Evolutionary conservation across 768 basidiomycete genomes (phyloP).

Genomic region (Collybia sordida): DNA sequence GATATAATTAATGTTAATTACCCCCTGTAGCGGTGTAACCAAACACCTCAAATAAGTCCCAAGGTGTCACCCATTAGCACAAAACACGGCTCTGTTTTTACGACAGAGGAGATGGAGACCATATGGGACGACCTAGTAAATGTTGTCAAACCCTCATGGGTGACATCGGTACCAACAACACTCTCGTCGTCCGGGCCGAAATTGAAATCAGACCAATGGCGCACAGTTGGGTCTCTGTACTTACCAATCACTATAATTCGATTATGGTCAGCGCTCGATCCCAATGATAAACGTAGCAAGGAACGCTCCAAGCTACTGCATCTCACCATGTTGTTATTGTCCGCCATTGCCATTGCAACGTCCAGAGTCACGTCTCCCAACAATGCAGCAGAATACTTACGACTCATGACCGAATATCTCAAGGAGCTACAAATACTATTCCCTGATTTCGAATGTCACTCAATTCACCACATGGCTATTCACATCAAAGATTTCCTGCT

Average conservation of each 20-base stretch:
- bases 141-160: conserved; percentile 23
- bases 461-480: conserved; percentile 27
- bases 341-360: conserved; percentile 24
- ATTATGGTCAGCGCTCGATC: conserved; percentile 27
- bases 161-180: conserved; percentile 20
- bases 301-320: conserved; percentile 27
- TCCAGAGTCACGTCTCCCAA: conserved; percentile 14
- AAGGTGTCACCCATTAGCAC: no score
- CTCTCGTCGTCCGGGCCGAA: conserved; percentile 23
- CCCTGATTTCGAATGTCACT: conserved; percentile 11
- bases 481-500: conserved; percentile 24
- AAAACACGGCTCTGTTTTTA: conserved; percentile 4
- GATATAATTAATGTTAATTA: no score
- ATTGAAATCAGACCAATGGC: conserved; percentile 36
- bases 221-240: conserved; percentile 27
- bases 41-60: not conserved
- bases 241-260: conserved; percentile 34
- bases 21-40: no score
- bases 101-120: conserved; percentile 4
- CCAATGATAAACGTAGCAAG: not conserved
- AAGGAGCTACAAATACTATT: conserved; percentile 13
- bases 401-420: conserved; percentile 15
- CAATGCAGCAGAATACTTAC: conserved; percentile 4
- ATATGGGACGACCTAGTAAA: conserved; percentile 2
- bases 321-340: conserved; percentile 27